These are phyloP conservation scores for Paralagenidium karlingii DNA, from an alignment of 352 stramenopile genomes.

Conservation along the genomic window DNA sequence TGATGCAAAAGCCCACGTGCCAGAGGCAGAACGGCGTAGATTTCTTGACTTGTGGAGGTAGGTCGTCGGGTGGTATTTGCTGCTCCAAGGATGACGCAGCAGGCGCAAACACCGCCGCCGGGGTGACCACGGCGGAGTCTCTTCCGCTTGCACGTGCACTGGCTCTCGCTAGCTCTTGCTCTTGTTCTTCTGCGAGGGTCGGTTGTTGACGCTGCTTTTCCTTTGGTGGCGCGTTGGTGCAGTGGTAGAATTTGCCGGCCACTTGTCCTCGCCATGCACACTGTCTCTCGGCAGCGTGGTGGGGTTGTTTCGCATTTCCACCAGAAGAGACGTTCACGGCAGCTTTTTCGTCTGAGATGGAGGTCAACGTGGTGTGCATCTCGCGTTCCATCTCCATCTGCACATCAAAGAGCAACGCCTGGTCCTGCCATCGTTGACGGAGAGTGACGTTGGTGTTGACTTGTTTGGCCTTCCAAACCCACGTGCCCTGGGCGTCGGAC, in stretches of 20 bases:
- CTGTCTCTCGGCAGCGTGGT: neutral
- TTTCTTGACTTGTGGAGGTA: too few relatives aligned
- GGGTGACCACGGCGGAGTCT: conserved; percentile 6
- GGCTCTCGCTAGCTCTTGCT: too few relatives aligned
- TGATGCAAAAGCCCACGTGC: conserved; percentile 34
- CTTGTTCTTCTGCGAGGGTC: too few relatives aligned
- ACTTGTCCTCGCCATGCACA: conserved; percentile 17
- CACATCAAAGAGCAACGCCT: conserved; percentile 16
- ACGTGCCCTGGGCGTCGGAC: conserved; percentile 17
- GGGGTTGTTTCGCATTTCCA: conserved; percentile 7
- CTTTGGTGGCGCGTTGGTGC: conserved; percentile 17
- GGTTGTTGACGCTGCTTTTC: neutral
- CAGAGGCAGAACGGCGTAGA: conserved; percentile 37
- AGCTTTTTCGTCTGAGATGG: neutral
- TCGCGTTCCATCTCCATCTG: conserved; percentile 19
- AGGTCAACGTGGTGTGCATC: conserved; percentile 6
- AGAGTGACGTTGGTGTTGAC: conserved; percentile 19
- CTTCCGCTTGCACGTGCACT: too few relatives aligned
- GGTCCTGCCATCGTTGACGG: conserved; percentile 22
- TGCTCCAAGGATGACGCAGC: too few relatives aligned
- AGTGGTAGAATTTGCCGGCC: conserved; percentile 30
- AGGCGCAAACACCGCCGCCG: too few relatives aligned
- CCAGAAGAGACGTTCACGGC: conserved; percentile 17
- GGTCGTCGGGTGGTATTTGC: too few relatives aligned
- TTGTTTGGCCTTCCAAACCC: conserved; percentile 27